Conservation (phyloP, 257 asterid genomes). For the Forsythia viridissima region DNA sequence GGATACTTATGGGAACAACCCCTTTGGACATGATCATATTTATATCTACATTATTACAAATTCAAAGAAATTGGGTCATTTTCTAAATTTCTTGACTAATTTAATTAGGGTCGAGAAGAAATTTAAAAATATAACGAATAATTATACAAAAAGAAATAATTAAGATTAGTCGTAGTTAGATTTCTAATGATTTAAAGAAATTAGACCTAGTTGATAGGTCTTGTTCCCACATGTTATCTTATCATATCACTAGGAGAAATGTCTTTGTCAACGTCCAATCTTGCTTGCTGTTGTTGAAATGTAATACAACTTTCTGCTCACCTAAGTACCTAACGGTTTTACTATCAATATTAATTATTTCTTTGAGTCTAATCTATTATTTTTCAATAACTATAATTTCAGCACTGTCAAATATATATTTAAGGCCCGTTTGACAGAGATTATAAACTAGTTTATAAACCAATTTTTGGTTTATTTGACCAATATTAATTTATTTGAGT, state of each 20-base stretch:
- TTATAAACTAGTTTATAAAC: too few relatives aligned
- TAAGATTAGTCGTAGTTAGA: background rate
- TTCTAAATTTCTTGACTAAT: background rate
- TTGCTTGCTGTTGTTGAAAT: conserved; percentile 16
- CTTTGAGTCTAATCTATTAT: background rate
- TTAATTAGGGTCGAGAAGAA: background rate
- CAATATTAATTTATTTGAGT: too few relatives aligned
- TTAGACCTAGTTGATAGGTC: conserved; percentile 28
- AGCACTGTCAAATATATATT: too few relatives aligned
- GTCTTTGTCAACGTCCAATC: conserved; percentile 1
- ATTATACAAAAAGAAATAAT: background rate
- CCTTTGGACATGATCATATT: conserved; percentile 33
- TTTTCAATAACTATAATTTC: too few relatives aligned
- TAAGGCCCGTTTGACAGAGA: too few relatives aligned
- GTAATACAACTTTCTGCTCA: conserved; percentile 16
- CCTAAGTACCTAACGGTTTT: conserved; percentile 4
- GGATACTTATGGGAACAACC: conserved; percentile 32
- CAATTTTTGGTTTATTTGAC: too few relatives aligned
- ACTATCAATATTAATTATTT: background rate
- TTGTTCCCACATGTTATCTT: conserved; percentile 1
- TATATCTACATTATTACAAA: background rate
- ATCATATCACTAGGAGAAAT: background rate
- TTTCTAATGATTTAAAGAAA: background rate
- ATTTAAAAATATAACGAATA: background rate
- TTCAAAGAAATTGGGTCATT: background rate